These are phyloP conservation scores for Suillus paluster DNA, from an alignment of 768 basidiomycete genomes.

Conservation along the genomic window DNA sequence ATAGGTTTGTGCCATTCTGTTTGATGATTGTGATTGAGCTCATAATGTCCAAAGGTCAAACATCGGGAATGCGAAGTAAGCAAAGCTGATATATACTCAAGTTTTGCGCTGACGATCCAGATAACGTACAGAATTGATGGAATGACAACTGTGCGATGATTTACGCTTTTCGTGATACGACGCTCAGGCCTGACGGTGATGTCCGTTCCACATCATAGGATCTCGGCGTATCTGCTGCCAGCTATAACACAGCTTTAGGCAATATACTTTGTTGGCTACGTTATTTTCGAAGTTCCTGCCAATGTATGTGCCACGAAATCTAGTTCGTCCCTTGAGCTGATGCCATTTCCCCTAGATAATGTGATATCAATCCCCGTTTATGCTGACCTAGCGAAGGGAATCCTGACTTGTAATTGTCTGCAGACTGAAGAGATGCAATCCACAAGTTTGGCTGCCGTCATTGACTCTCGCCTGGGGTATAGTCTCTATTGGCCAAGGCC, in stretches of 20 bases:
- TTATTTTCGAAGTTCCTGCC: conserved; percentile 62
- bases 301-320: conserved; percentile 42
- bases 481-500: conserved; percentile 56
- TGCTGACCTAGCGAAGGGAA: not conserved
- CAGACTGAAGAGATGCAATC: conserved; percentile 62
- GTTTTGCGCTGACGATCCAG: conserved; percentile 3
- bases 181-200: not conserved
- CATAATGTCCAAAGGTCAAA: conserved; percentile 30
- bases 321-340: not conserved
- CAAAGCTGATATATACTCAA: not conserved
- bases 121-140: conserved; percentile 51
- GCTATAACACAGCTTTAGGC: conserved; percentile 63
- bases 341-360: conserved; percentile 19
- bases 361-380: conserved; percentile 22
- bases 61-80: conserved; percentile 45
- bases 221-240: conserved; percentile 49
- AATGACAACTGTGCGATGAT: conserved; percentile 44
- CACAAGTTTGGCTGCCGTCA: conserved; percentile 62
- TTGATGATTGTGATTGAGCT: not conserved
- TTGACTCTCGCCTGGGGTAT: conserved; percentile 65
- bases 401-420: conserved; percentile 9
- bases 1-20: conserved; percentile 33
- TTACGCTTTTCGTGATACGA: not conserved
- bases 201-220: conserved; percentile 40
- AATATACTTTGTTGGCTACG: conserved; percentile 64